Base-by-base conservation (phyloP, 179 eudicot genomes). In the Camellia oleifera region DNA sequence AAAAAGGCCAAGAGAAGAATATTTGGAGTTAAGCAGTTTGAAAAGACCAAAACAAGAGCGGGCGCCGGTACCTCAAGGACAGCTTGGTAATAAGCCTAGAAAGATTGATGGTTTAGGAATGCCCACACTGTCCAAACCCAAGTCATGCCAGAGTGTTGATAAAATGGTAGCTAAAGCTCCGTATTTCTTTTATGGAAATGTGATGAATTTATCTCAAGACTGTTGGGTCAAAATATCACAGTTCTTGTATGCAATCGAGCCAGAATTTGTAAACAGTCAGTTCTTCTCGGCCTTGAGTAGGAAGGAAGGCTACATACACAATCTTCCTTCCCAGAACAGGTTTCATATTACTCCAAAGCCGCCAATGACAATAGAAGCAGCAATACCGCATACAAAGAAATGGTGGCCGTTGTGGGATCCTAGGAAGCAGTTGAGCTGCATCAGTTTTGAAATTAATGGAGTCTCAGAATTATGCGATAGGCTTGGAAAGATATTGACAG, bases 321-420 rank as follows among this genome's bases (percentile, higher is more conserved):
- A 94, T 79, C 92, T 96, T 82, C 99, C 99, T 2, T 76, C 67
- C 14, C 92, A 84, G 20, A 84, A 79, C 46, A 86, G 99, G 79
- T 85, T 80, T 80, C 90, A 85, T 77, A 81, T 96, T 68, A 64
- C 73, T 13, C 95, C 93, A 23, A 88, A 85, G 72, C 84, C 98
- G 60, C 94, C 98, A 18, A 84, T 88, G 92, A 90, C 94, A 1
- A 90, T 96, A 50, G 87, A 86, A 83, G 94, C 91, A 78, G 97
- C 89, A 26, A 69, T 92, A 48, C 98, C 99, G 7, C 83, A 84
- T 72, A 81, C 92, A 1, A 89, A 87, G 83, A 90, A 87, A 81
- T 96, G 92, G 91, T 96, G 99, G 97, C 99, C 99, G 0, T 81
- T 92, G 2, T 96, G 98, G 98, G 99, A 96, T 73, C 83, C 90